Evolutionary conservation across 352 stramenopile genomes (phyloP), one percentile per base, ranked within the genome.

Genomic region (Phytopythium boreale): DNA sequence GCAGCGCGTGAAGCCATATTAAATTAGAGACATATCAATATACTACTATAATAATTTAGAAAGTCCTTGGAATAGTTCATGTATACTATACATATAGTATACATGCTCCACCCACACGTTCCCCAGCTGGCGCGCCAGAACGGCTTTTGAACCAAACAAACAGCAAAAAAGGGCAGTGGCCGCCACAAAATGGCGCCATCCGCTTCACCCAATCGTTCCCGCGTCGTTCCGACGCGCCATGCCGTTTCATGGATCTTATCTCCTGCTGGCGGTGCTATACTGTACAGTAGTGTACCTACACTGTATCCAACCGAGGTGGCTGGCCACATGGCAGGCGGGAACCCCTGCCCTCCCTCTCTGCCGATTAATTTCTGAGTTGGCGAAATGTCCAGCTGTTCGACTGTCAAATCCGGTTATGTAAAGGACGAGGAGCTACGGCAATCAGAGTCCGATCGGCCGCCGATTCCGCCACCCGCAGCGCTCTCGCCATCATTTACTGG

Each of bases 381-480:
- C 15, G 14, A 7, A 7, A 46, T 20, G 7, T n/a, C 39, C 44
- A 50, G 44, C 44, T 50, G 20, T 14, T 49, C 9, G 22, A 46
- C 17, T n/a, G 15, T 6, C 19, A 20, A 31, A 22, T 24, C 52
- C 11, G 52, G 22, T 11, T 9, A 46, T 22, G 36, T 58, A 37
- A 44, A 58, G 52, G 36, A 27, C 52, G 52, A 58, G 31, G 52
- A 44, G 52, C 52, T 44, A 44, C 31, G 52, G 26, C 24, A 31
- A 31, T 53, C 46, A 12, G 9, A 29, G 3, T 36, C 47, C 26
- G 50, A 24, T 39, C 20, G 24, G 17, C 36, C 29, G 10, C 20
- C n/a, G 20, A 14, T 41, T 11, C n/a, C 52, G 52, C 31, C 26
- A n/a, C 49, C n/a, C 22, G 24, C 11, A n/a, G 50, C 50, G 50